Evolutionary conservation across 768 basidiomycete species (phyloP), one percentile per base, ranked within the genome.

Genomic region (Hericium erinaceus): DNA sequence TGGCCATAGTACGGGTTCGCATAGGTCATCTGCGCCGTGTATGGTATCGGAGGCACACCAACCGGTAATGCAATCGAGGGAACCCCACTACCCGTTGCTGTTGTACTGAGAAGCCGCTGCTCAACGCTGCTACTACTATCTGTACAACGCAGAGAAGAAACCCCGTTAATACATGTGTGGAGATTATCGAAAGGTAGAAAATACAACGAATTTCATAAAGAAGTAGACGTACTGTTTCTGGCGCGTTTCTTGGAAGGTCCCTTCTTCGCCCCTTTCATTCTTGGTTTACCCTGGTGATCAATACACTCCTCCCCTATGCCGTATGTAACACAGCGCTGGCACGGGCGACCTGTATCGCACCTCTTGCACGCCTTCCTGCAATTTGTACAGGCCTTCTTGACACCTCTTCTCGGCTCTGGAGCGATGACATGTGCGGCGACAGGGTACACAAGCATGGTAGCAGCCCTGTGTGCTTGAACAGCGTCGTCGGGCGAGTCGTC

Each of bases 241-340:
- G 88, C 87, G 83, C 87, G 88, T 83, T 91, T 92, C 89, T 91
- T 91, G 86, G 92, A 92, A 72, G 89, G 89, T 48, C 89, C 89
- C 67, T 89, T 75, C 77, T 90, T 92, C 63, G 89, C 79, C 63
- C 89, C 89, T 69, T 89, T 90, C 71, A 89, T 90, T 66, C 92
- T 81, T 73, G 95, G 92, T 76, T 95, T 95, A 69, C 93, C 80
- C 71, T 89, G 85, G 28, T 92, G 92, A 74, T 94, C 89, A 62
- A 91, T 76, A 68, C 94, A 97, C 67, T 88, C 87, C 67, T 92
- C 89, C 51, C 83, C 79, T 62, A 89, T 80, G 65, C 90, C 92
- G 64, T 95, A 95, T 74, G 89, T 92, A 66, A 92, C 85, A 65
- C 94, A 97, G 60, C 94, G 85, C 58, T 90, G 86, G 70, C 94